phyloP scores from a whole-genome alignment of 176 grass and related monocot species.

The Zea luxurians region DNA sequence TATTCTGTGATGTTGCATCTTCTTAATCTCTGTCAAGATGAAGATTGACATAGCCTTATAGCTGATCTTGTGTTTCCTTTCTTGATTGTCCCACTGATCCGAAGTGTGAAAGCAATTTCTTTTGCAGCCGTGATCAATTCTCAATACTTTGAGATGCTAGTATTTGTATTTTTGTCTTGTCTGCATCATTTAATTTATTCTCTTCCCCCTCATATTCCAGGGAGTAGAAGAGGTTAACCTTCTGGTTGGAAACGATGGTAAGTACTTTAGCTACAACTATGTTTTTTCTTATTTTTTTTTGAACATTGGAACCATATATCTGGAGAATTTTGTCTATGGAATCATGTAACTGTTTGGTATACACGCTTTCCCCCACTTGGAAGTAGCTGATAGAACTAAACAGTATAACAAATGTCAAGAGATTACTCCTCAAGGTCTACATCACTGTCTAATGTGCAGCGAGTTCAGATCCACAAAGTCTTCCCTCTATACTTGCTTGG shows the following conservation, averaged over 20 bases:
- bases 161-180: not conserved
- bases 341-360: not conserved
- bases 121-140: not conserved
- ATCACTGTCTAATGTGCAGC: not conserved
- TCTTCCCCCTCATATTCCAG: constrained; percentile 27
- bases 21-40: not conserved
- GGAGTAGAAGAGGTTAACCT: constrained; percentile 34
- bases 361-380: not conserved
- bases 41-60: not conserved
- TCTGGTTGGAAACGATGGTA: constrained; percentile 40
- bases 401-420: not conserved
- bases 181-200: not conserved
- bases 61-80: not conserved
- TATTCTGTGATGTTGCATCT: not conserved
- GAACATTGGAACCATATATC: not conserved
- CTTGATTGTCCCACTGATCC: not conserved
- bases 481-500: not conserved
- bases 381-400: not conserved
- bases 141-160: not conserved
- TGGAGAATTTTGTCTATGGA: not conserved
- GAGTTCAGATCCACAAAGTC: not conserved
- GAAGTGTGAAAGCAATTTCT: not conserved
- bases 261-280: constrained; percentile 10
- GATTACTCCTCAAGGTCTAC: not conserved
- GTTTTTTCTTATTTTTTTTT: constrained; percentile 2